Evolutionary conservation across 2,329 filamentous ascomycete genomes (phyloP), one percentile per base, ranked within the genome.

Genomic region (Phaeosphaeria sp.): DNA sequence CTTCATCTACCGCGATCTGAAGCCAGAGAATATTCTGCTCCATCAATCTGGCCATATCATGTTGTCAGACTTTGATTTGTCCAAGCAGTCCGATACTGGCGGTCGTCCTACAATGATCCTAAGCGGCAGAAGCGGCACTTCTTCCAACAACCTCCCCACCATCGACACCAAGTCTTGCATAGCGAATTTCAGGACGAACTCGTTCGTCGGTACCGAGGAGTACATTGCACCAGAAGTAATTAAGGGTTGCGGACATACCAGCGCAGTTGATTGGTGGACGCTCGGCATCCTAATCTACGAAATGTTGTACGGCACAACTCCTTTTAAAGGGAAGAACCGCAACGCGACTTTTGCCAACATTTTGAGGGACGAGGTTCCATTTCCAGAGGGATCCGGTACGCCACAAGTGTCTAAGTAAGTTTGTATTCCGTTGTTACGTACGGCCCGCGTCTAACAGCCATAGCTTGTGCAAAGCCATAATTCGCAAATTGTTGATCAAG

Each of bases 11-110:
- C 89, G 95, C 67, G 95, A 99, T 79, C 77, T 99, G 72, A 99
- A 99, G 81, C 95, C 95, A 65, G 95, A 99, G 81, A 91, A 99
- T 71, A 99, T 99, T 65, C 84, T 99, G 15, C 87, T 99, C 21
- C 95, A 99, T 77, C 95, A 99, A 78, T 98, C 95, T n/a, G 95
- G 95, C 17, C 95, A 99, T 78, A 99, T 99, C 70, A 99, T 99
- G 95, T 86, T 99, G 76, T 98, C 95, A 60, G 95, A 99, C 81
- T 99, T 99, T 79, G 95, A 99, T 79, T 81, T 99, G 61, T 97
- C 93, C 9, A 99, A 99, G 79, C 95, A 99, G 79, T 99, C 95
- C 6, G 95, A 96, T 66, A 89, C 92, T 17, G 95, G 93, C 73
- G 95, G 95, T 80, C 94, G 94, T 74, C 95, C 95, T 49, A 97